Base-by-base conservation (phyloP, 306 rosid species). In the Amphicarpaea edgeworthii region DNA sequence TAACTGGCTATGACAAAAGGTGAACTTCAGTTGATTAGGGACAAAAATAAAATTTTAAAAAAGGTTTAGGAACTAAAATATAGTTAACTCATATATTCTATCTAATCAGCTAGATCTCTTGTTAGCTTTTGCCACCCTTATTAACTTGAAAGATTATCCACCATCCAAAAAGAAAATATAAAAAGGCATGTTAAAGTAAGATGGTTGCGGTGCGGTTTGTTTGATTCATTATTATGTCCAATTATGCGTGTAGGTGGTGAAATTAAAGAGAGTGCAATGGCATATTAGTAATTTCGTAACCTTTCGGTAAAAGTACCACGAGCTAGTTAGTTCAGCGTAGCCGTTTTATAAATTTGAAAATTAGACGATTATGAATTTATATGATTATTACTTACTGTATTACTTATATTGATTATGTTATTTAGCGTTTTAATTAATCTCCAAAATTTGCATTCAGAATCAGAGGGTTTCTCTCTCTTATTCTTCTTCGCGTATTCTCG, bases 291-390 rank as follows among this genome's bases (percentile, higher is more conserved):
- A 37, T 74, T 78, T 8, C 28, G 0, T 0, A 38, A 9, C 28
- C 8, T 4, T 64, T 64, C 2, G 26, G 68, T 17, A 34, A 61
- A 34, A 60, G 41, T 6, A 32, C 7, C 14, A 16, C 7, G 45
- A 16, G 6, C 21, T 66, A 6, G 17, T 49, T 61, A 21, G 71
- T 58, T 68, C 41, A 7, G 8, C 73, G 68, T 82, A 83, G 89
- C 88, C 85, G 91, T 83, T 87, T 83, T 77, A 72, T 81, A 74
- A 59, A 38, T 85, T 84, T 76, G 78, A 84, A 85, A 78, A 71
- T 19, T 17, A 12, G 34, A 24, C 1, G 49, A 78, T 23, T 68
- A 78, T 42, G 8, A 80, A 32, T 62, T 23, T 68, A 78, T 42
- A 80, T 45, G 17, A 61, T 8, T 43, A 66, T 58, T 59, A 57